phyloP scores from a whole-genome alignment of 148 eudicot genomes.

The Camellia granthamiana region DNA sequence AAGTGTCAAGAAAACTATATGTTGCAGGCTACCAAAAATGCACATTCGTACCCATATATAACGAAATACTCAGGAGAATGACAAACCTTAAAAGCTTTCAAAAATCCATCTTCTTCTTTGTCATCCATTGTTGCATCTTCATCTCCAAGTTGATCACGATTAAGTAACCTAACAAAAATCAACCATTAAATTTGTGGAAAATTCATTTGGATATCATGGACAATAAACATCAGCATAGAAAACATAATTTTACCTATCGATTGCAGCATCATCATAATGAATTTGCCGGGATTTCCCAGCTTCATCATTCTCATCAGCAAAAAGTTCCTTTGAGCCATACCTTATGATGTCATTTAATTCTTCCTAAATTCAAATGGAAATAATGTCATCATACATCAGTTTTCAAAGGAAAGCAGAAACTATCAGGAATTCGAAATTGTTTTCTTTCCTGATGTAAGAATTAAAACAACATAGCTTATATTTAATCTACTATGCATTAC shows the following conservation, averaged over 20 bases:
- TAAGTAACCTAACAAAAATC: slow-evolving; percentile 58
- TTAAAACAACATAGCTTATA: neutral
- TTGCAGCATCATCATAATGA: slow-evolving; percentile 95
- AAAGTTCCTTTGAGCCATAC: slow-evolving; percentile 93
- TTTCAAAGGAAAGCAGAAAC: slow-evolving; percentile 4
- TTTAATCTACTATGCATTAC: neutral
- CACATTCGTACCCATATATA: neutral
- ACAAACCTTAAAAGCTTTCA: slow-evolving; percentile 92
- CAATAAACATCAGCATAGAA: slow-evolving; percentile 11
- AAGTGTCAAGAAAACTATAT: neutral
- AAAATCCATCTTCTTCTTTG: slow-evolving; percentile 76
- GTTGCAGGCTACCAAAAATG: neutral
- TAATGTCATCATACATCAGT: slow-evolving; percentile 10
- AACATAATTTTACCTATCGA: slow-evolving; percentile 54
- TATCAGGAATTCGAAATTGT: slow-evolving; percentile 4
- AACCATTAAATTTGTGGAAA: slow-evolving; percentile 1
- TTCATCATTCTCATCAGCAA: slow-evolving; percentile 93
- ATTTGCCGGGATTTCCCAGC: slow-evolving; percentile 89
- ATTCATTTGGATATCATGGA: neutral
- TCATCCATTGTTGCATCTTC: slow-evolving; percentile 82
- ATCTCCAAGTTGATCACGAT: slow-evolving; percentile 83
- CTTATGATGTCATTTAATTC: slow-evolving; percentile 96
- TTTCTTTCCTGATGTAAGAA: neutral
- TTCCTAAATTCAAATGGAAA: slow-evolving; percentile 51
- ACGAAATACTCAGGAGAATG: neutral